A percentile compares a stretch with the other conserved stretches of the same genome.
These are phyloP conservation scores for Staphylotrichum tortipilum DNA, from an alignment of 495 filamentous ascomycete species.

Conservation along the genomic window DNA sequence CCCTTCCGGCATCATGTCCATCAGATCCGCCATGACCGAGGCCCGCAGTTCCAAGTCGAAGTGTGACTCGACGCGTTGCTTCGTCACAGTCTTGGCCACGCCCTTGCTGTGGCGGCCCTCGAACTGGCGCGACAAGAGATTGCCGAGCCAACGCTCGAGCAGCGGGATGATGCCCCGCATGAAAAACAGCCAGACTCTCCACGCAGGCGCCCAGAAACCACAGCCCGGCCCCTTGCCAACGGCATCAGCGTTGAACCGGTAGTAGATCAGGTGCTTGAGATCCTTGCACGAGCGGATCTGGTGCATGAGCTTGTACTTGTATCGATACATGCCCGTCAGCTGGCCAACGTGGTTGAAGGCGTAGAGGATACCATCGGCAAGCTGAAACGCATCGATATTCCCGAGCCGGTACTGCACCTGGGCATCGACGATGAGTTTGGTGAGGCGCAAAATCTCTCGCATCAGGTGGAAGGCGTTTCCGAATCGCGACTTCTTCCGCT, in stretches of 20 bases:
- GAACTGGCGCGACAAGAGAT: conserved; percentile 92
- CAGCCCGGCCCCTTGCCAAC: conserved; percentile 98
- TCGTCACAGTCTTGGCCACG: conserved; percentile 98
- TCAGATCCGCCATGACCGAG: conserved; percentile 96
- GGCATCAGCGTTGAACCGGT: conserved; percentile 95
- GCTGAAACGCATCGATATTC: conserved; percentile 98
- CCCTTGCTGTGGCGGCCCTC: conserved; percentile 99
- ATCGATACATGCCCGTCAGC: conserved; percentile 98
- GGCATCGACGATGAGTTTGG: conserved; percentile 96
- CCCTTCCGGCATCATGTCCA: conserved; percentile 99
- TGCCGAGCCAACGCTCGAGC: conserved; percentile 95
- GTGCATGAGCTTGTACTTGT: conserved; percentile 99
- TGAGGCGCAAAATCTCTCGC: conserved; percentile 95
- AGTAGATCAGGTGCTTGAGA: conserved; percentile 98
- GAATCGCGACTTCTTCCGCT: conserved; percentile 98
- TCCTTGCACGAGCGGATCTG: conserved; percentile 99
- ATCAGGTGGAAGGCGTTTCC: conserved; percentile 99
- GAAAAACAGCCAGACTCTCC: conserved; percentile 99
- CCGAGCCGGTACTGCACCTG: conserved; percentile 97
- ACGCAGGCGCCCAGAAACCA: conserved; percentile 98
- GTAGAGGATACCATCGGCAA: conserved; percentile 96
- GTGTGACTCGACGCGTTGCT: conserved; percentile 97
- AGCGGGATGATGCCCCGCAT: conserved; percentile 98
- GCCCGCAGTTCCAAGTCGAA: conserved; percentile 97
- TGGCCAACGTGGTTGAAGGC: conserved; percentile 99